Percentiles rank a stretch among this genome's conserved stretches.
These are phyloP conservation scores for Pseudevernia furfuracea DNA, from an alignment of 495 filamentous ascomycete genomes.

Conservation along the genomic window DNA sequence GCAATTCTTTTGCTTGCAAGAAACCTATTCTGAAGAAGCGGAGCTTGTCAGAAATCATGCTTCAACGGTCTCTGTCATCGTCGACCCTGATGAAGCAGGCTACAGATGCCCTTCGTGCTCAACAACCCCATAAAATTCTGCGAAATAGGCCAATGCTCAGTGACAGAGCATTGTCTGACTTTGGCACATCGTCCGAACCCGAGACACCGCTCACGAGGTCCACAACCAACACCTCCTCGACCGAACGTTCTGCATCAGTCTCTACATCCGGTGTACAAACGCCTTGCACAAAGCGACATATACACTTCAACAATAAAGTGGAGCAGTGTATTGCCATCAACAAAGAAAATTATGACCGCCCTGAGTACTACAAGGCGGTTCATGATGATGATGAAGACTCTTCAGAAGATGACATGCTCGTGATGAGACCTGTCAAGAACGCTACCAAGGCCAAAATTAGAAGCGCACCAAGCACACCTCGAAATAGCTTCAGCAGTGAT, in stretches of 20 bases:
- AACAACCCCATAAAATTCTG: slow-evolving; percentile 53
- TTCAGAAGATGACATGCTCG: slow-evolving; percentile 69
- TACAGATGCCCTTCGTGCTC: slow-evolving; percentile 83
- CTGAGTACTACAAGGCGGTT: slow-evolving; percentile 36
- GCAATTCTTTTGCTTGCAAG: slow-evolving; percentile 70
- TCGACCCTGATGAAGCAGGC: slow-evolving; percentile 92
- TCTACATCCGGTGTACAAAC: slow-evolving; percentile 50
- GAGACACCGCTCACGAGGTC: slow-evolving; percentile 25
- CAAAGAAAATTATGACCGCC: slow-evolving; percentile 66
- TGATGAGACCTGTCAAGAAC: slow-evolving; percentile 63
- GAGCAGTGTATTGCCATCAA: slow-evolving; percentile 94
- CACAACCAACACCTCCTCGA: slow-evolving; percentile 27
- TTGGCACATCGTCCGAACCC: slow-evolving; percentile 36
- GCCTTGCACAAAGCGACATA: slow-evolving; percentile 70
- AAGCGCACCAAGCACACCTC: slow-evolving; percentile 40
- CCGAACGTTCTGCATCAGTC: slow-evolving; percentile 28
- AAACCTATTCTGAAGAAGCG: slow-evolving; percentile 97
- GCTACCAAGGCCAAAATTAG: slow-evolving; percentile 41
- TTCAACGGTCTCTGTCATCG: slow-evolving; percentile 82
- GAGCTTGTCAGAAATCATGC: slow-evolving; percentile 90
- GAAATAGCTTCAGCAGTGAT: slow-evolving; percentile 51
- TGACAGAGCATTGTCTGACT: slow-evolving; percentile 59
- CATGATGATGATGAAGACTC: slow-evolving; percentile 49
- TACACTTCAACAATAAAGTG: slow-evolving; percentile 94
- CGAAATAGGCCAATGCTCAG: slow-evolving; percentile 40